Base-by-base conservation (phyloP, 139 green algal species). In the Ettlia oleoabundans region DNA sequence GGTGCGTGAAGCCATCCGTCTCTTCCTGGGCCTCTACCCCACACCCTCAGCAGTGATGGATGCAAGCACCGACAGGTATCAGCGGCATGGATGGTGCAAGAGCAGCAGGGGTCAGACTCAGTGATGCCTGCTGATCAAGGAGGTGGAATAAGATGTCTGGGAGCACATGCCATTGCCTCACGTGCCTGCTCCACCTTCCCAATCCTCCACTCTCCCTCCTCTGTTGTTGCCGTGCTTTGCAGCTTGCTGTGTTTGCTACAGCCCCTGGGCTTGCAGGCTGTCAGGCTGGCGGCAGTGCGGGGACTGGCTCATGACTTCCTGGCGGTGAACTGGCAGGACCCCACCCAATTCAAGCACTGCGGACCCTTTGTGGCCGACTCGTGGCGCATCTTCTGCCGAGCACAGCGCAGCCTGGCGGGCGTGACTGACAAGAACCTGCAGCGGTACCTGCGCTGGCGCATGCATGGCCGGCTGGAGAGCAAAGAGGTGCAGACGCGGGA, bases 361-460 rank as follows among this genome's bases (percentile, higher is more conserved):
- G 90, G 90, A 33, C 88, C 85, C 63, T 94, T 94, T 81, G 79
- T 85, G 41, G 61, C 52, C 13, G 90, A 93, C 85, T 85, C 61
- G 43, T 94, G 84, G 85, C 71, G 51, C 69, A 91, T 93, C 42
- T 94, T 94, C 58, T 94, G 90, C 83, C 68, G 84, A 7, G 87
- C 85, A 26, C 73, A 58, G 24, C 55, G 35, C 43, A 55, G n/a
- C 6, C 4, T 58, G 47, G 5, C 26, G 1, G 73, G 51, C 38
- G 74, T 90, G 19, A 72, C 85, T 61, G 86, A 90, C 78, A 76
- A 68, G 7, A 90, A 76, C 24, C 62, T 90, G 75, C 61, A 53
- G 82, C 84, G 85, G 41, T 90, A 89, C 62, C 78, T 90, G 26
- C 71, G 69, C 18, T 90, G 86, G 86, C 43, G 3, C n/a, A 51